Base-by-base conservation (phyloP, 2,329 filamentous ascomycete species). In the Emmonsia crescens region DNA sequence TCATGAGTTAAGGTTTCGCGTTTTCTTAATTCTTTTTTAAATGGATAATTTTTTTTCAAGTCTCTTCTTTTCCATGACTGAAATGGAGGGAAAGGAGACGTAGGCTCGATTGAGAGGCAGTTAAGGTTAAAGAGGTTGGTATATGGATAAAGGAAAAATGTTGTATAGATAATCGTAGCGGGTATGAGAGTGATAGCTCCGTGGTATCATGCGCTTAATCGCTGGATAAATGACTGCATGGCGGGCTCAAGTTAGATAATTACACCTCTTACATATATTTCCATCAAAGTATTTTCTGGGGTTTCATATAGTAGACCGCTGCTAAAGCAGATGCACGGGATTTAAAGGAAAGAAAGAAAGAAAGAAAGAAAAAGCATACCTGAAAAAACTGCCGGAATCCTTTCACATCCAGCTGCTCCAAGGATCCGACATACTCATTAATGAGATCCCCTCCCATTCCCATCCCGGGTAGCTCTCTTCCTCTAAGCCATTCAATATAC, bases 401-500 rank as follows among this genome's bases (percentile, higher is more conserved):
- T 69, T 76, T 79, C 64, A 72, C 60, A 64, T 80, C 78, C 69
- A 75, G 66, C 67, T 71, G 74, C 64, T 70, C 72, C 69, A 80
- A 68, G 62, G 77, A 77, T 61, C 70, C 70, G 63, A 80, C 66
- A 68, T 78, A 80, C 63, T 80, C 78, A 57, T 78, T 74, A 60
- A 80, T 75, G 60, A 79, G 72, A 48, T 75, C 73, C 16, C 68
- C 67, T 24, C 75, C 75, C 77, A 80, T 79, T 46, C 78, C 78
- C 73, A 80, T 75, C 12, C 74, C 73, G 29, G 76, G 76, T 57
- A 80, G 64, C 64, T 80, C 78, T 29, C 73, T 74, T 54, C 70
- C 70, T 31, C 77, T 73, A 42, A 80, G 70, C 66, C 77, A 80
- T 42, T 75, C 72, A 29, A 93, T 82, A 72, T 96, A 97, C 61